phyloP scores from a whole-genome alignment of 106 monocot genomes.

The Acanthochlamys bracteata region DNA sequence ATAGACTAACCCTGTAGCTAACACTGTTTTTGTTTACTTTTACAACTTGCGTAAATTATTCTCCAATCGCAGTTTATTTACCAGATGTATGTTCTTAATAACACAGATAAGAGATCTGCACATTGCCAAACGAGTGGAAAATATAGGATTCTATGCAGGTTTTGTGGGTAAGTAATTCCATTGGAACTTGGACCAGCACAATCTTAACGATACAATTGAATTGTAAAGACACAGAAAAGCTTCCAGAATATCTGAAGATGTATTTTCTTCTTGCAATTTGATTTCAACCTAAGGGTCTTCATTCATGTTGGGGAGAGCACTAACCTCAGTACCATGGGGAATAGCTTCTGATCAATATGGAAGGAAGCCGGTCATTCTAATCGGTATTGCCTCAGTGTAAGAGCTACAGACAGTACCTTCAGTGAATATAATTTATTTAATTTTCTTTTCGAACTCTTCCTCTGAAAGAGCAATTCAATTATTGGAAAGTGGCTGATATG shows the following conservation, averaged over 20 bases:
- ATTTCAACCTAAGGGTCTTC: conserved; percentile 24
- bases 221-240: too few relatives aligned
- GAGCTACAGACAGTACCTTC: neutral
- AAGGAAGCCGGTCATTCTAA: conserved; percentile 45
- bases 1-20: too few relatives aligned
- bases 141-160: conserved; percentile 61
- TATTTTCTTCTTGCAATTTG: neutral
- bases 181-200: too few relatives aligned
- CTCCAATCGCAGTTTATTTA: too few relatives aligned
- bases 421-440: too few relatives aligned
- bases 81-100: neutral
- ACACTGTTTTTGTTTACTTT: too few relatives aligned
- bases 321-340: conserved; percentile 48
- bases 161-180: conserved; percentile 28
- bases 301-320: conserved; percentile 47
- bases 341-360: conserved; percentile 44
- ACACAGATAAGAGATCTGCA: conserved; percentile 36
- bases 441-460: too few relatives aligned
- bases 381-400: conserved; percentile 31
- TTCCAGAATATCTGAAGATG: too few relatives aligned
- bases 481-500: too few relatives aligned
- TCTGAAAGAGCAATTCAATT: too few relatives aligned
- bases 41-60: too few relatives aligned
- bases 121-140: conserved; percentile 37
- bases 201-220: too few relatives aligned